Base-by-base conservation (phyloP, 208 protist species). In the Leishmania gerbilli region DNA sequence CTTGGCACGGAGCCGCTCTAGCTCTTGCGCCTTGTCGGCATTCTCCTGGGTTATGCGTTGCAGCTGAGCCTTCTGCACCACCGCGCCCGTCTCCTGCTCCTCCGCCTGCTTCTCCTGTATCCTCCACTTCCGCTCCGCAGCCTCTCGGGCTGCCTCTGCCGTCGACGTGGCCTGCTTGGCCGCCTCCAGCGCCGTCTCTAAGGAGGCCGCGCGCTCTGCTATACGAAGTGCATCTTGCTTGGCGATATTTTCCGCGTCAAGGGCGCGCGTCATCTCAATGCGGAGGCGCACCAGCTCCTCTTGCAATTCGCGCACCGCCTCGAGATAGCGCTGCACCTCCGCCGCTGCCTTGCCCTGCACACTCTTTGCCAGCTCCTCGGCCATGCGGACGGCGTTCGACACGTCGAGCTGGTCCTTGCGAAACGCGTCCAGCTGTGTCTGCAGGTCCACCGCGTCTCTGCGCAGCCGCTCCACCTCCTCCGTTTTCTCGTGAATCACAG, bases 401-500 rank as follows among this genome's bases (percentile, higher is more conserved):
- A 87, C 77, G 62, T 92, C 91, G 3, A 79, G 74, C 58, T 92
- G 81, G 40, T 93, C 87, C 19, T 65, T 71, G 13, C 60, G 77
- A 40, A 82, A 71, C 1, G 77, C 80, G 8, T 89, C 84, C 7
- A 89, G 56, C 58, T 79, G 58, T 6, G 78, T n/a, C 37, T 83
- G 88, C 72, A 88, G 37, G 53, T 80, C 76, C 42, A 71, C 69
- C n/a, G 65, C 77, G 31, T 93, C 89, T 37, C 71, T 81, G 34
- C 79, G 65, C 47, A 93, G 85, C 31, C 76, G 75, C 21, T 89
- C 88, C 31, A 89, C 82, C 77, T 90, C 83, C 74, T 94, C 86
- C 37, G 89, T 76, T 78, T 92, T 95, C 79, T 97, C 93, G 17
- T 83, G 60, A 60, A 97, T 92, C n/a, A 93, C 86, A 11, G 91